phyloP scores from a whole-genome alignment of 2,329 filamentous ascomycete species.

The Metarhizium sp. region DNA sequence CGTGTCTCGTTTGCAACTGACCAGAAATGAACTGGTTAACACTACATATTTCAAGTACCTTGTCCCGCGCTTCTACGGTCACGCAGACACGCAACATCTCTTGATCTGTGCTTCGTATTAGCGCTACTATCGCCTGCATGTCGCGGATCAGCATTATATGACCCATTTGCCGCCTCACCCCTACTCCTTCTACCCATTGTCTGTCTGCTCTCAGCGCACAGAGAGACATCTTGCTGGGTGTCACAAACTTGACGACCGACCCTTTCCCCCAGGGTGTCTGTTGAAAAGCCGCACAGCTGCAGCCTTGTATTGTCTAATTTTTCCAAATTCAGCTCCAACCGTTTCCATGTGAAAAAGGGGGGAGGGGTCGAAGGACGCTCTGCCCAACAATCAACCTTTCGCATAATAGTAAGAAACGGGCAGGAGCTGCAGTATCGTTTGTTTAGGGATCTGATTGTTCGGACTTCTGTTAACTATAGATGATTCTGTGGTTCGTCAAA shows the following conservation, averaged over 20 bases:
- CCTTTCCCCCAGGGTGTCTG: not conserved
- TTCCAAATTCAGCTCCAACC: not conserved
- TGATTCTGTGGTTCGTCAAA: conserved; percentile 1
- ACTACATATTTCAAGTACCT: not conserved
- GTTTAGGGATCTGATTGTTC: not conserved
- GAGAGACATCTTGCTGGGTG: not conserved
- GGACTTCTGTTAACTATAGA: not conserved
- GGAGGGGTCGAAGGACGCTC: not conserved
- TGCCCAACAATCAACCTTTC: not conserved
- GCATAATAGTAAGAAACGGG: not conserved
- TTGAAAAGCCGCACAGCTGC: conserved; percentile 6
- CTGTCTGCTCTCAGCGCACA: not conserved
- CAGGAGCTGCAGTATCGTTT: not conserved
- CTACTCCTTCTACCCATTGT: conserved; percentile 5
- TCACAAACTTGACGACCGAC: conserved; percentile 3
- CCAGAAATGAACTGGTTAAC: not conserved
- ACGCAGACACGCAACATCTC: not conserved
- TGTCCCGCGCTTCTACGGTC: not conserved
- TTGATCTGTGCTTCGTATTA: conserved; percentile 2
- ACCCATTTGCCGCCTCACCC: conserved; percentile 4
- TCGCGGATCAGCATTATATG: conserved; percentile 13
- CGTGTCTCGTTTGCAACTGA: not conserved
- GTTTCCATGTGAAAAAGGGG: conserved; percentile 1
- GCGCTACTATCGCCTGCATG: conserved; percentile 7
- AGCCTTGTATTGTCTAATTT: not conserved